Evolutionary conservation across 2,329 filamentous ascomycete species (phyloP), one percentile per base, ranked within the genome.

Genomic region (Paecilomyces sp.): DNA sequence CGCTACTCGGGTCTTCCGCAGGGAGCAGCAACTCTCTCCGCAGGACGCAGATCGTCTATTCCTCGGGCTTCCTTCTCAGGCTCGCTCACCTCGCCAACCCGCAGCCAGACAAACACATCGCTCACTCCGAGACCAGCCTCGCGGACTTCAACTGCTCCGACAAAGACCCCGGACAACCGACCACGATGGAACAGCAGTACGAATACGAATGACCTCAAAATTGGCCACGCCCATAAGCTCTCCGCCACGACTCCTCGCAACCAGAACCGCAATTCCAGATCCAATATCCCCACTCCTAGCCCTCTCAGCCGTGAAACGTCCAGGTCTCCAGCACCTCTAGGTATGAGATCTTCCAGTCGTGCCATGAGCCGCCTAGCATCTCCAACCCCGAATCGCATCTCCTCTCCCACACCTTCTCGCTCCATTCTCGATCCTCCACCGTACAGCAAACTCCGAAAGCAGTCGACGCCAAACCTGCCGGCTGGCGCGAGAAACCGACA

Each of bases 121-220:
- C 77, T 80, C 11, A 85, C 84, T 0, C 81, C 83, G 4, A 82
- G 79, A 66, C 77, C 74, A 64, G 74, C 67, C 55, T 77, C 55
- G 71, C 80, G 58, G 55, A 57, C 60, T n/a, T 66, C 65, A 78
- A 81, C 56, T 77, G 82, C 59, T 69, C 77, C 47, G 76, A 79
- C 78, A 11, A 65, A 80, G 15, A 72, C 70, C 18, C 68, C 76
- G 22, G 76, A 82, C 60, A 79, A 83, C 59, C 85, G 88, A 56
- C 90, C 90, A 3, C 83, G 86, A 60, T 94, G 90, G 90, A 93
- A 87, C 68, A 70, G 68, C 11, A 89, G 86, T 31, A 84, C 86
- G 5, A 91, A 88, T 66, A 82, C 84, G 3, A 76, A 77, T 6
- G 82, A 86, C 62, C 77, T 86, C n/a, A 82, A 88, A 33, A 83